Evolutionary conservation across 768 basidiomycete species (phyloP).

Genomic region (Termitomyces sp.): DNA sequence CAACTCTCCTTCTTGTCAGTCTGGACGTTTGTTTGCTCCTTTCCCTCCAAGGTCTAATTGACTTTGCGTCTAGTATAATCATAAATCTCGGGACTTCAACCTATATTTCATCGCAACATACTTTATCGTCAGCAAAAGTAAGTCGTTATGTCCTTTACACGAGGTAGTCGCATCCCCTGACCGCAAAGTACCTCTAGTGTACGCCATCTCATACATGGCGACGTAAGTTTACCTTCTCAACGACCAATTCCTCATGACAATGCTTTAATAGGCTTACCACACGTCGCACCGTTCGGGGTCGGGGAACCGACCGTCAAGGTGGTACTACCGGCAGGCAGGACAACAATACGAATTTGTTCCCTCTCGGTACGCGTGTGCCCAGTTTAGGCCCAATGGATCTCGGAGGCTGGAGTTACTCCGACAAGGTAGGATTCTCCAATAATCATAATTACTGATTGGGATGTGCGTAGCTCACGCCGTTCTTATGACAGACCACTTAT

Average conservation of each 20-base stretch:
- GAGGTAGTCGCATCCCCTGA: background rate
- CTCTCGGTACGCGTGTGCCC: slow-evolving; percentile 43
- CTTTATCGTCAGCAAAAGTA: slow-evolving; percentile 66
- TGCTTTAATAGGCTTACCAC: slow-evolving; percentile 52
- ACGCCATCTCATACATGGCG: slow-evolving; percentile 61
- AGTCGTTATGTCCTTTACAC: slow-evolving; percentile 18
- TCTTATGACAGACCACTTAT: slow-evolving; percentile 3
- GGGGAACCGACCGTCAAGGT: slow-evolving; percentile 50
- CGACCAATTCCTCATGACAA: background rate
- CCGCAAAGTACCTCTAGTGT: slow-evolving; percentile 36
- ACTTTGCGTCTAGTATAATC: slow-evolving; percentile 45
- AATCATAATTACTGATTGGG: background rate
- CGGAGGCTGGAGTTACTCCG: slow-evolving; percentile 31
- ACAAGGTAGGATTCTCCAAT: slow-evolving; percentile 15
- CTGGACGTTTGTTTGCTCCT: background rate
- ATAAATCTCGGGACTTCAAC: slow-evolving; percentile 44
- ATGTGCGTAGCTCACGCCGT: background rate
- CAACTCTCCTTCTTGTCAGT: slow-evolving; percentile 56
- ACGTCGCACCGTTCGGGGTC: slow-evolving; percentile 48
- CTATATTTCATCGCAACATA: slow-evolving; percentile 61
- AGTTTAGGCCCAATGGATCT: slow-evolving; percentile 35
- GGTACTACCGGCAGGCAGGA: slow-evolving; percentile 22
- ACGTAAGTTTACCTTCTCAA: slow-evolving; percentile 38
- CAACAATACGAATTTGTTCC: slow-evolving; percentile 50
- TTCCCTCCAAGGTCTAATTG: background rate